Conservation (phyloP, 2,329 filamentous ascomycete genomes). For the Cytospora leucostoma region DNA sequence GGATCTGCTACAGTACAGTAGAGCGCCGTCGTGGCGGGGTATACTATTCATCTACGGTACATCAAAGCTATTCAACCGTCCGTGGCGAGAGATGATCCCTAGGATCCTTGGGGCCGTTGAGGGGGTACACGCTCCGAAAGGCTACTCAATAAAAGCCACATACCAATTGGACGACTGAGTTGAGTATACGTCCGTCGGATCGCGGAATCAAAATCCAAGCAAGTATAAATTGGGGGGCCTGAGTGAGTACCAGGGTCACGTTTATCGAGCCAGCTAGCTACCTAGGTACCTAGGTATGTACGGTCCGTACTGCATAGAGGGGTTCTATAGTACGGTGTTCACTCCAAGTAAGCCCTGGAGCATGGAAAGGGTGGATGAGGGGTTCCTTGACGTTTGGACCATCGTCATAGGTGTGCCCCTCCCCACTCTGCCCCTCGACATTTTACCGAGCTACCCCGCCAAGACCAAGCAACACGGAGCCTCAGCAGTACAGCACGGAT, state of each 20-base stretch:
- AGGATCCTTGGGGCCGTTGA: no score
- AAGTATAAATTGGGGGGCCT: no score
- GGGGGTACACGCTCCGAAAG: no score
- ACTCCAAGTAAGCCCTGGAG: no score
- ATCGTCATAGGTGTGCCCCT: slow-evolving; percentile 23
- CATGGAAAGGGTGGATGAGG: slow-evolving; percentile 5
- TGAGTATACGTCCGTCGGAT: neutral
- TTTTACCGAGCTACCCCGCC: slow-evolving; percentile 23
- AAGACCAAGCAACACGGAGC: slow-evolving; percentile 9
- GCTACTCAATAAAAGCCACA: no score
- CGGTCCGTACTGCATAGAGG: no score
- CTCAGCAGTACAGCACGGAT: slow-evolving; percentile 15
- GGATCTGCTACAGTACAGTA: no score
- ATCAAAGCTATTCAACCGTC: neutral
- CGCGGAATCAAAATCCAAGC: neutral
- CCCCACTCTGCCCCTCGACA: neutral
- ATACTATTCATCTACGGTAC: neutral
- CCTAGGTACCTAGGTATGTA: no score
- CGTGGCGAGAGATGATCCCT: neutral
- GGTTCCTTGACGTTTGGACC: slow-evolving; percentile 19
- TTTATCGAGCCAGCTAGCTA: no score
- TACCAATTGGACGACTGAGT: no score
- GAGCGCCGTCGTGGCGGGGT: slow-evolving; percentile 15
- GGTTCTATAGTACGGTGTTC: no score
- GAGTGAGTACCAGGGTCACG: no score